These are phyloP conservation scores for Aeminium ludgeri DNA, from an alignment of 495 filamentous ascomycete species.

Conservation along the genomic window DNA sequence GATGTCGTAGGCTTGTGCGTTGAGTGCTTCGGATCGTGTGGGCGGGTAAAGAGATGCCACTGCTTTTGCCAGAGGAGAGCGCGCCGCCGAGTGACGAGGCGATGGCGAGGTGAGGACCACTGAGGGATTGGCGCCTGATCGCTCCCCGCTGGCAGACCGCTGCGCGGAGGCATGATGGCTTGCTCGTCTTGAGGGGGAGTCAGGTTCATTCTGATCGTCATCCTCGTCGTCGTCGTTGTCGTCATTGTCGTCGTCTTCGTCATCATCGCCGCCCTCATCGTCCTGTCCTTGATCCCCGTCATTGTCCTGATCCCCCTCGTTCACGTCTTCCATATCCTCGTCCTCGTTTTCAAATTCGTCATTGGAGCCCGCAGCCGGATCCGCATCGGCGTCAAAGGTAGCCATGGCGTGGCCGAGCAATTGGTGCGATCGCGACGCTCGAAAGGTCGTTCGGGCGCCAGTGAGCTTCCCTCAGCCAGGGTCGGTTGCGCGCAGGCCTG, in stretches of 20 bases:
- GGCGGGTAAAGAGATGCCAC: slow-evolving; percentile 39
- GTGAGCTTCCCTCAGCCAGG: too few species aligned
- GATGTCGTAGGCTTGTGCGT: slow-evolving; percentile 83
- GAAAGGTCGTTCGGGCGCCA: slow-evolving; percentile 1
- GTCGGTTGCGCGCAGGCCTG: too few species aligned
- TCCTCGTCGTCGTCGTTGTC: slow-evolving; percentile 44
- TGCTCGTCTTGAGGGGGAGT: slow-evolving; percentile 29
- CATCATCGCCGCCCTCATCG: slow-evolving; percentile 44
- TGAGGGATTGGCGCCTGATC: slow-evolving; percentile 17
- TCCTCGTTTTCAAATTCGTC: slow-evolving; percentile 28
- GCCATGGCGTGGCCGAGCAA: too few species aligned
- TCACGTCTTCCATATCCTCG: slow-evolving; percentile 34
- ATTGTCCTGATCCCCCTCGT: slow-evolving; percentile 30
- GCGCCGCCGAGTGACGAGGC: slow-evolving; percentile 28
- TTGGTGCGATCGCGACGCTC: too few species aligned
- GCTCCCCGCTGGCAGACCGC: slow-evolving; percentile 10
- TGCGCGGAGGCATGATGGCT: slow-evolving; percentile 22
- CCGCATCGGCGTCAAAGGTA: slow-evolving; percentile 26
- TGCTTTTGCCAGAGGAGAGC: slow-evolving; percentile 13
- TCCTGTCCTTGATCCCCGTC: slow-evolving; percentile 28
- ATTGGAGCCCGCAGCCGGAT: slow-evolving; percentile 21
- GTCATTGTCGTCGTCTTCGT: slow-evolving; percentile 45
- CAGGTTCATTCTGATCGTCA: slow-evolving; percentile 32
- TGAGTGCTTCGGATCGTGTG: slow-evolving; percentile 63
- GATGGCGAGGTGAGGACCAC: slow-evolving; percentile 32